Evolutionary conservation across 345 rosid genomes (phyloP).

Genomic region (Rhodamnia argentea): DNA sequence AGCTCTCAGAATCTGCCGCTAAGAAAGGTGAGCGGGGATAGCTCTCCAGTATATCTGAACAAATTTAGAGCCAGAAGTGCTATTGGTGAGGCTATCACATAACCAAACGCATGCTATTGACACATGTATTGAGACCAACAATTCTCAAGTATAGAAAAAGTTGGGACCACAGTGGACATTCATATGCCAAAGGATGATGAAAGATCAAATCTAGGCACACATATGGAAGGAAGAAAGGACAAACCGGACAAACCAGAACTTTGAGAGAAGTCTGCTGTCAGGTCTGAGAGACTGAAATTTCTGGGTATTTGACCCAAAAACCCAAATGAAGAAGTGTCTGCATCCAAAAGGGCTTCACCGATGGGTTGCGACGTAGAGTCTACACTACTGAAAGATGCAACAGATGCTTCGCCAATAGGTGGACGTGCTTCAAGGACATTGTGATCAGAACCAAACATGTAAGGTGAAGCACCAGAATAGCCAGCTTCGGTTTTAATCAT

Average conservation of each 20-base stretch:
- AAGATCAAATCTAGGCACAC: neutral
- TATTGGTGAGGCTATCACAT: neutral
- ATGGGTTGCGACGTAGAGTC: conserved; percentile 71
- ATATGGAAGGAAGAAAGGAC: neutral
- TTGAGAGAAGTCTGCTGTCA: conserved; percentile 79
- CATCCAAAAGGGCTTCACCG: conserved; percentile 60
- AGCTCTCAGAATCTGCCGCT: conserved; percentile 32
- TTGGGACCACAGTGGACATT: neutral
- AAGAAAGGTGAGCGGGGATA: conserved; percentile 81
- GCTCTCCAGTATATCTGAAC: conserved; percentile 76
- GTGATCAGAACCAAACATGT: conserved; percentile 61
- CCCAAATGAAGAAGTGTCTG: conserved; percentile 67
- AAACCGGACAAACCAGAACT: conserved; percentile 60
- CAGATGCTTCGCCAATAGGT: conserved; percentile 55
- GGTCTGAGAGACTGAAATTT: conserved; percentile 87
- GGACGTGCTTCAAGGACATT: conserved; percentile 59
- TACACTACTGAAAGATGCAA: conserved; percentile 58
- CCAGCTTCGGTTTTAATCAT: conserved; percentile 75
- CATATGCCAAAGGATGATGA: neutral
- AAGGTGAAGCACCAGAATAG: conserved; percentile 50
- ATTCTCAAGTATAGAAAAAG: neutral
- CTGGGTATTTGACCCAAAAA: conserved; percentile 71
- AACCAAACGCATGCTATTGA: neutral
- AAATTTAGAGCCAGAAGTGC: neutral
- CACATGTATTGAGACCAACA: neutral